Evolutionary conservation across 2,329 filamentous ascomycete genomes (phyloP).

Genomic region (Colletotrichum sp.): DNA sequence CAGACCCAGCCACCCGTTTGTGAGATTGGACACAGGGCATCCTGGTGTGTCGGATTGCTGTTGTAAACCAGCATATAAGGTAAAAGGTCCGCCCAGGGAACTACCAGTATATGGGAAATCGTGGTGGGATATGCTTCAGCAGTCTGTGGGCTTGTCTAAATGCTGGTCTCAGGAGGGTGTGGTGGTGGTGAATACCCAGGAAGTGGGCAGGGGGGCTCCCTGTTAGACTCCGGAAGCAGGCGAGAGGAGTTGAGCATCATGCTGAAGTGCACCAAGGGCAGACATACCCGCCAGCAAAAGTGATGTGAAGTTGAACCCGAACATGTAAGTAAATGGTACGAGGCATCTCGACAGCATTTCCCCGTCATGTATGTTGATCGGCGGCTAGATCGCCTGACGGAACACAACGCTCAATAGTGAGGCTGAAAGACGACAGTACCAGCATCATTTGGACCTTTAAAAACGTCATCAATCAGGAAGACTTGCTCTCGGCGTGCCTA

Average conservation of each 20-base stretch:
- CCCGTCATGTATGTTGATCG: background rate
- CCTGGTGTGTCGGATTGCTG: background rate
- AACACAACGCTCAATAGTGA: background rate
- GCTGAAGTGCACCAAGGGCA: background rate
- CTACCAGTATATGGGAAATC: background rate
- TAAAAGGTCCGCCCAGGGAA: background rate
- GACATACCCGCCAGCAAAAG: background rate
- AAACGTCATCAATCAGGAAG: background rate
- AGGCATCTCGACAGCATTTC: background rate
- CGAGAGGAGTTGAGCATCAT: background rate
- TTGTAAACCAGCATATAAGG: background rate
- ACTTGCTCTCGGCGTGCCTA: background rate
- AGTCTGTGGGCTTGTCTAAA: background rate
- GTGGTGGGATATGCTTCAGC: background rate
- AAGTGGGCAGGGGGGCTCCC: background rate
- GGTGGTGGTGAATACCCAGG: background rate
- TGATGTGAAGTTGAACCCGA: background rate
- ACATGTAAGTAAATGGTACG: background rate
- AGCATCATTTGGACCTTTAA: background rate
- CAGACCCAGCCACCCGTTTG: background rate
- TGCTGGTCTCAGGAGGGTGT: background rate
- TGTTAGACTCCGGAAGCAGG: background rate
- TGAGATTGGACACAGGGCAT: background rate
- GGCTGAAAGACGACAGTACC: background rate
- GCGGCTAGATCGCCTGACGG: background rate